These are phyloP conservation scores for Fusarium stilboides DNA, from an alignment of 2,329 filamentous ascomycete species.

Conservation along the genomic window DNA sequence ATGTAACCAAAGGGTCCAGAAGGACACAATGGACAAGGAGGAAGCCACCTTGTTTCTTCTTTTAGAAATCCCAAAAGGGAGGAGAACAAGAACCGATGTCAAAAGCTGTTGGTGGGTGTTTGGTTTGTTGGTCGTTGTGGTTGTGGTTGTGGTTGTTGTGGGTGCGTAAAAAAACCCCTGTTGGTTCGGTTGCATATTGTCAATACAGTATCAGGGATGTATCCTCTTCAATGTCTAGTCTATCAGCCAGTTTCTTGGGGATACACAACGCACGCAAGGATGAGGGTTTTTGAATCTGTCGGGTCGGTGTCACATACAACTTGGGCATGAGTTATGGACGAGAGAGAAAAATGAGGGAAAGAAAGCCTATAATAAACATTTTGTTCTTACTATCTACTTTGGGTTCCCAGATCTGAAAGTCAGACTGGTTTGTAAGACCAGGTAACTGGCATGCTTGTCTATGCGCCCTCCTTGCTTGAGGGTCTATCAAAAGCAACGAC, in stretches of 20 bases:
- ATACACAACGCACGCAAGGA: constrained; percentile 8
- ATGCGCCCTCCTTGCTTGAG: not conserved
- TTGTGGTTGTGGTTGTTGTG: constrained; percentile 1
- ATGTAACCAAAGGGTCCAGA: not conserved
- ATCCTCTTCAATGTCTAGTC: not conserved
- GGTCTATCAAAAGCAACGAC: not conserved
- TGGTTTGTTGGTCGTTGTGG: not conserved
- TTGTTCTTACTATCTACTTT: not conserved
- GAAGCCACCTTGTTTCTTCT: not conserved
- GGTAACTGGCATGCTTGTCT: not conserved
- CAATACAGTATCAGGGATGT: not conserved
- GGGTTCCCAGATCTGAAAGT: not conserved
- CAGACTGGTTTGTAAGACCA: not conserved
- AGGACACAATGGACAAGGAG: not conserved
- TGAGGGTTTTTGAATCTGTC: constrained; percentile 1
- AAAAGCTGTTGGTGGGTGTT: not conserved
- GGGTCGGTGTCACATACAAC: not conserved
- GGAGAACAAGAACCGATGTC: not conserved
- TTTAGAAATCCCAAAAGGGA: constrained; percentile 3
- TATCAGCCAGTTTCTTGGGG: not conserved
- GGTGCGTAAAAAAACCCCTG: not conserved
- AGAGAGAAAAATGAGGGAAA: not conserved
- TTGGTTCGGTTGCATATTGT: not conserved
- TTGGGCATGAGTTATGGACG: not conserved
- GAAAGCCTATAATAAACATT: no score